phyloP scores from a whole-genome alignment of 805 yeast genomes.

The Wickerhamia fluorescens region DNA sequence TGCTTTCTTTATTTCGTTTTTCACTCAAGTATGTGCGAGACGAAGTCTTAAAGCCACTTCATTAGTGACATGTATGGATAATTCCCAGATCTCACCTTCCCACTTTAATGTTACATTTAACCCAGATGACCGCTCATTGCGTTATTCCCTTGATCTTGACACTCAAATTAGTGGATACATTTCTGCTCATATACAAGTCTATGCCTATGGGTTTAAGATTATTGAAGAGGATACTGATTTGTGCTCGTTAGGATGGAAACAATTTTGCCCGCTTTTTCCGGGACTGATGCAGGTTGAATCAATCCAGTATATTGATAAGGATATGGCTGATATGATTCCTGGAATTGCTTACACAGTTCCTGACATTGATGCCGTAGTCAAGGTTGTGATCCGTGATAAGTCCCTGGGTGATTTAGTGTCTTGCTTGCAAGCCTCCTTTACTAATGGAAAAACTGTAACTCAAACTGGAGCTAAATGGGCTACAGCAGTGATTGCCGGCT shows the following conservation, averaged over 20 bases:
- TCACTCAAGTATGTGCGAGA: too few species aligned
- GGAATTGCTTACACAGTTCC: conserved; percentile 84
- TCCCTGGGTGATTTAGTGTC: conserved; percentile 44
- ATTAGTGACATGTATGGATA: conserved; percentile 78
- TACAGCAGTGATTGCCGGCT: conserved; percentile 83
- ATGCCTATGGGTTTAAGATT: conserved; percentile 79
- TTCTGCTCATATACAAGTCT: conserved; percentile 63
- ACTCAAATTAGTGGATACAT: conserved; percentile 64
- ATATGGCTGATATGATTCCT: conserved; percentile 57
- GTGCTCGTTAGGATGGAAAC: conserved; percentile 68
- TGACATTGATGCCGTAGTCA: conserved; percentile 74
- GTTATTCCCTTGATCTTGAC: conserved; percentile 61
- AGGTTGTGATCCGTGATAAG: conserved; percentile 41
- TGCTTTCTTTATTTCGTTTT: too few species aligned
- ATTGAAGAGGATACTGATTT: conserved; percentile 53
- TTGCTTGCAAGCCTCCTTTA: conserved; percentile 68
- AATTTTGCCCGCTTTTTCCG: conserved; percentile 84
- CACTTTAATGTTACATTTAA: conserved; percentile 69
- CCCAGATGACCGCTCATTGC: conserved; percentile 62
- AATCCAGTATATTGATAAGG: conserved; percentile 45
- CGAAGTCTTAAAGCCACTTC: conserved; percentile 53
- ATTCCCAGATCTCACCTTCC: conserved; percentile 65
- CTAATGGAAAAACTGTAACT: conserved; percentile 69
- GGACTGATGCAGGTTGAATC: conserved; percentile 76
- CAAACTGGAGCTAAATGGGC: conserved; percentile 77